phyloP scores from a whole-genome alignment of 2,329 filamentous ascomycete genomes.

The Nemania sp. region DNA sequence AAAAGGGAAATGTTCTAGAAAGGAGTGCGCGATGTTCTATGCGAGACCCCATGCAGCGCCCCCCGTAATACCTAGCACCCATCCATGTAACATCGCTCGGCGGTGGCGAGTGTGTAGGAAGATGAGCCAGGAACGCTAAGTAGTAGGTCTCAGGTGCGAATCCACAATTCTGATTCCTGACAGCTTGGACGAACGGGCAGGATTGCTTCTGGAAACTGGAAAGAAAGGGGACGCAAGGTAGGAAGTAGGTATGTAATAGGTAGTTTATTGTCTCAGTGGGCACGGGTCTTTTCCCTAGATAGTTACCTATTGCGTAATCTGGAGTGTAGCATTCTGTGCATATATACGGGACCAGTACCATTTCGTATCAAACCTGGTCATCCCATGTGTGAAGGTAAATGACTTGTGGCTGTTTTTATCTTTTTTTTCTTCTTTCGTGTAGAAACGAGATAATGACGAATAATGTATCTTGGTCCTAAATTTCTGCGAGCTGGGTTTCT shows the following conservation, averaged over 20 bases:
- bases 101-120: slow-evolving; percentile 13
- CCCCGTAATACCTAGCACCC: background rate
- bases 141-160: slow-evolving; percentile 3
- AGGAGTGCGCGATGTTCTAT: slow-evolving; percentile 13
- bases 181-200: background rate
- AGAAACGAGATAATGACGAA: background rate
- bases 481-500: background rate
- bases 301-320: too few relatives aligned
- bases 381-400: background rate
- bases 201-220: slow-evolving; percentile 31
- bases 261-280: too few relatives aligned
- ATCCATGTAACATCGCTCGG: slow-evolving; percentile 18
- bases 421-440: background rate
- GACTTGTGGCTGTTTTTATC: background rate
- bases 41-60: slow-evolving; percentile 7
- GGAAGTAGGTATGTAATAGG: background rate
- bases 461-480: background rate
- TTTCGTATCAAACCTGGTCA: background rate
- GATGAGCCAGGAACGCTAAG: background rate
- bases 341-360: background rate
- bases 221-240: slow-evolving; percentile 5
- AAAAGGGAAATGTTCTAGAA: slow-evolving; percentile 41
- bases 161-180: slow-evolving; percentile 28
- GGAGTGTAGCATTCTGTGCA: background rate
- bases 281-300: too few relatives aligned